phyloP scores from a whole-genome alignment of 2,329 filamentous ascomycete genomes.

The Fusarium sp. region DNA sequence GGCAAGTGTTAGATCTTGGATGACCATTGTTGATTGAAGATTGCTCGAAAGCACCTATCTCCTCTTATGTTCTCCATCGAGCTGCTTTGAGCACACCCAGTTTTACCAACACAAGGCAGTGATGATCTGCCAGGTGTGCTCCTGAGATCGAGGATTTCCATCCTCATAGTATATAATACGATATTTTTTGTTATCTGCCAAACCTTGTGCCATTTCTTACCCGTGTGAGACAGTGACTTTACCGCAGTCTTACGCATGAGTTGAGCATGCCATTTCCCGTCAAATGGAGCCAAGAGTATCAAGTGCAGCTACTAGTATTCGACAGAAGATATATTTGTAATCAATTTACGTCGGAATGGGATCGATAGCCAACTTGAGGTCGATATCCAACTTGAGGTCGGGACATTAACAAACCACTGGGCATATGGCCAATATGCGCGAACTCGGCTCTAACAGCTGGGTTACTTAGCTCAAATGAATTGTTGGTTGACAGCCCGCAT shows the following conservation, averaged over 20 bases:
- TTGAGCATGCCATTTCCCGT: fast-evolving
- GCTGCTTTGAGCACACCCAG: fast-evolving
- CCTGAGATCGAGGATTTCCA: fast-evolving
- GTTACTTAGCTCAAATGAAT: too few species aligned
- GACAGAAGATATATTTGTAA: background rate
- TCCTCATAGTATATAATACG: background rate
- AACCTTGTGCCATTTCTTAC: fast-evolving
- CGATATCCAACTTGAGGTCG: too few species aligned
- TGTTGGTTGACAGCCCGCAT: too few species aligned
- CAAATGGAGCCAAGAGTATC: fast-evolving
- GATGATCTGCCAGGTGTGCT: background rate
- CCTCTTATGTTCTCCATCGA: fast-evolving
- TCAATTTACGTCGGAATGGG: too few species aligned
- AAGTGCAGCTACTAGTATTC: background rate
- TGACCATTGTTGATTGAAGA: fast-evolving
- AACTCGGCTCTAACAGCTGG: too few species aligned
- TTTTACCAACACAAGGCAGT: too few species aligned
- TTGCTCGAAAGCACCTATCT: fast-evolving
- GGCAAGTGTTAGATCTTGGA: background rate
- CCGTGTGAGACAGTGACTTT: fast-evolving
- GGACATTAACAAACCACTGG: too few species aligned
- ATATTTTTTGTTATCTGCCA: fast-evolving
- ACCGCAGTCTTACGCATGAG: fast-evolving
- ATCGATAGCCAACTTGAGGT: too few species aligned
- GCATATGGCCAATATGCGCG: too few species aligned